A percentile compares a stretch with the other conserved stretches of the same genome.
Conservation (phyloP, 225 moss, liverwort and hornwort genomes). For the Sphagnum tenellum region DNA sequence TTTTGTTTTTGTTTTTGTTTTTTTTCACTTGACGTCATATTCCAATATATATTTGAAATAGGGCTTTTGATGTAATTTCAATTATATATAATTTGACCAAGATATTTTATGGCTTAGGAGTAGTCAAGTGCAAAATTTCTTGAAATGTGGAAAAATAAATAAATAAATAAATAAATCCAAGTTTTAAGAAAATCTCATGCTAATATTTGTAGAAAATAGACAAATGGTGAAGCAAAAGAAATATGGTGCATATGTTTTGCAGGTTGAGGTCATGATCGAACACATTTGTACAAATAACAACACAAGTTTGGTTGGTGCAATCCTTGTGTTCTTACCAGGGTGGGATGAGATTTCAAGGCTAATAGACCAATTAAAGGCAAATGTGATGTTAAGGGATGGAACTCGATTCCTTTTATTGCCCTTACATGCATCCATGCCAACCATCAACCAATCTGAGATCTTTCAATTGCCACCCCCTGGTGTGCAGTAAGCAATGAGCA, state of each 20-base stretch:
- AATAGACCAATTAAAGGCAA: constrained; percentile 44
- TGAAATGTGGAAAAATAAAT: too few species aligned
- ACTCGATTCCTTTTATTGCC: constrained; percentile 36
- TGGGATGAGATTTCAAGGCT: constrained; percentile 86
- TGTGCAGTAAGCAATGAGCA: constrained; percentile 31
- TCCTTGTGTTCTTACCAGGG: constrained; percentile 66
- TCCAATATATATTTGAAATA: too few species aligned
- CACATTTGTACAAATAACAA: constrained; percentile 39
- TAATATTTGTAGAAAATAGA: too few species aligned
- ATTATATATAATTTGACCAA: too few species aligned
- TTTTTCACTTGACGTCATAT: too few species aligned
- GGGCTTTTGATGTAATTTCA: too few species aligned
- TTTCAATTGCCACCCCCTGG: constrained; percentile 50
- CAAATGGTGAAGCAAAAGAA: not conserved
- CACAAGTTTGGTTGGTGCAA: constrained; percentile 29
- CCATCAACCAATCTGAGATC: constrained; percentile 59
- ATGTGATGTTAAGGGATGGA: constrained; percentile 23
- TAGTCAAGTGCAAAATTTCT: too few species aligned
- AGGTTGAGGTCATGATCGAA: constrained; percentile 65
- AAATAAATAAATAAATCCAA: too few species aligned
- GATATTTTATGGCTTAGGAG: too few species aligned
- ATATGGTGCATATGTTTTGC: not conserved
- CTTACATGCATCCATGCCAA: constrained; percentile 88
- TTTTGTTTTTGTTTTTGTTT: too few species aligned
- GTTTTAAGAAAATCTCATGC: too few species aligned